Conservation (phyloP, 495 filamentous ascomycete species). For the Alectoria sarmentosa region DNA sequence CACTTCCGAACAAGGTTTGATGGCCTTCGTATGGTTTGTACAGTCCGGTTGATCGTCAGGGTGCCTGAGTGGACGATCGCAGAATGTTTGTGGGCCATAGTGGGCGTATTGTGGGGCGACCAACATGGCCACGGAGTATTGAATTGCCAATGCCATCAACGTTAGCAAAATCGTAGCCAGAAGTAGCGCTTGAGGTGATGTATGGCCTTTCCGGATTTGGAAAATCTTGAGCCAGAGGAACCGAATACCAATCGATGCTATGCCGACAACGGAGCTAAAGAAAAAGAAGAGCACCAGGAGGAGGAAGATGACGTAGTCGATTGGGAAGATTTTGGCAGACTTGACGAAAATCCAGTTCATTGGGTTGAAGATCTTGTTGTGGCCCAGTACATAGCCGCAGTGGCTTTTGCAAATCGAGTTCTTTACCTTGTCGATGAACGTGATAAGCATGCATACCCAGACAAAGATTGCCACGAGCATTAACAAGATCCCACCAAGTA, state of each 20-base stretch:
- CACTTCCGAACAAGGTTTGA: slow-evolving; percentile 75
- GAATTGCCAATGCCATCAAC: slow-evolving; percentile 78
- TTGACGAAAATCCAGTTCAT: slow-evolving; percentile 85
- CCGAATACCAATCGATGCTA: slow-evolving; percentile 80
- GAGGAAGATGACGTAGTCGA: slow-evolving; percentile 86
- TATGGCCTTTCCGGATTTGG: slow-evolving; percentile 80
- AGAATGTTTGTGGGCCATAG: slow-evolving; percentile 92
- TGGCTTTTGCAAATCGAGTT: slow-evolving; percentile 86
- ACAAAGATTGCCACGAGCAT: slow-evolving; percentile 62
- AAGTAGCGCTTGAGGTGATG: slow-evolving; percentile 86
- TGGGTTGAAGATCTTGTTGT: slow-evolving; percentile 90
- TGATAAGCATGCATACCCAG: slow-evolving; percentile 91
- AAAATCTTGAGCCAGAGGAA: slow-evolving; percentile 94
- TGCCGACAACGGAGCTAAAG: slow-evolving; percentile 73
- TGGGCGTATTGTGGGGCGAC: slow-evolving; percentile 91
- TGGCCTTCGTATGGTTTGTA: slow-evolving; percentile 56
- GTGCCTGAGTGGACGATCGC: slow-evolving; percentile 52
- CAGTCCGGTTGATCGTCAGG: slow-evolving; percentile 69
- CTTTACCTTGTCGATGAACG: slow-evolving; percentile 88
- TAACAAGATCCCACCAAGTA: slow-evolving; percentile 74
- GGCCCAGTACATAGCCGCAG: slow-evolving; percentile 90
- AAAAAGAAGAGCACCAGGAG: slow-evolving; percentile 81
- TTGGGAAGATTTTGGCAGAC: slow-evolving; percentile 75
- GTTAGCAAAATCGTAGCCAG: slow-evolving; percentile 86
- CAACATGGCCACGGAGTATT: slow-evolving; percentile 86